Evolutionary conservation across 2,329 filamentous ascomycete genomes (phyloP).

Genomic region (Ophiostoma sp.): DNA sequence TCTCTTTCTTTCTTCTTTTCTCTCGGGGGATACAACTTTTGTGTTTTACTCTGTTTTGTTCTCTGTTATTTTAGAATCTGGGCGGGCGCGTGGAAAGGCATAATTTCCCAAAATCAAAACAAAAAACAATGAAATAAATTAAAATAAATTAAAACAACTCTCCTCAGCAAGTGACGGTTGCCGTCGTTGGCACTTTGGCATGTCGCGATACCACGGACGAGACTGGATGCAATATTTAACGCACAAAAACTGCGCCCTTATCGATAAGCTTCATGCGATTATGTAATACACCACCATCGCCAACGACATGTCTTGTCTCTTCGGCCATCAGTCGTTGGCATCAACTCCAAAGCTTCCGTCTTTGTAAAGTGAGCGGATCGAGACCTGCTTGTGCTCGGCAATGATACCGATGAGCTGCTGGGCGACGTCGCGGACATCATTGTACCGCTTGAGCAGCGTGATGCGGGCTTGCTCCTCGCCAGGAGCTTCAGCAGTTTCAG

Average conservation of each 20-base stretch:
- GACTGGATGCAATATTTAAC: constrained; percentile 1
- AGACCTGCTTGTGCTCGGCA: constrained; percentile 35
- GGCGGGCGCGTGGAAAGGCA: constrained; percentile 16
- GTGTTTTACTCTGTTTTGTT: constrained; percentile 16
- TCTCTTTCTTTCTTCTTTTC: constrained; percentile 7
- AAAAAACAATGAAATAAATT: constrained; percentile 11
- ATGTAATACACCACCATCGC: neutral
- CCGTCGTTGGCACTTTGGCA: neutral
- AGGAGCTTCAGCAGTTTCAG: too few relatives aligned
- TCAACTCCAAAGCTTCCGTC: constrained; percentile 33
- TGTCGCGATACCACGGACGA: neutral
- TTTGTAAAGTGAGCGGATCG: constrained; percentile 32
- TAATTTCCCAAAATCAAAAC: constrained; percentile 8
- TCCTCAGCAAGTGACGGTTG: neutral
- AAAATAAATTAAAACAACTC: constrained; percentile 1
- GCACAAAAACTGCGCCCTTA: constrained; percentile 5
- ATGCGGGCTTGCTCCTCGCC: constrained; percentile 27
- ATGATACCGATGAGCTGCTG: constrained; percentile 38
- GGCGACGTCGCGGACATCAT: constrained; percentile 37
- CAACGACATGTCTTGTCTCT: neutral
- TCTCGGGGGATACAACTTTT: constrained; percentile 8
- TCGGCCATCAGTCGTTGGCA: constrained; percentile 19
- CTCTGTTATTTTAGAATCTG: constrained; percentile 17
- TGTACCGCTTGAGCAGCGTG: constrained; percentile 34
- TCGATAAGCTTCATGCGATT: neutral